These are phyloP conservation scores for Moelleriella libera DNA, from an alignment of 2,329 filamentous ascomycete species.

Conservation along the genomic window DNA sequence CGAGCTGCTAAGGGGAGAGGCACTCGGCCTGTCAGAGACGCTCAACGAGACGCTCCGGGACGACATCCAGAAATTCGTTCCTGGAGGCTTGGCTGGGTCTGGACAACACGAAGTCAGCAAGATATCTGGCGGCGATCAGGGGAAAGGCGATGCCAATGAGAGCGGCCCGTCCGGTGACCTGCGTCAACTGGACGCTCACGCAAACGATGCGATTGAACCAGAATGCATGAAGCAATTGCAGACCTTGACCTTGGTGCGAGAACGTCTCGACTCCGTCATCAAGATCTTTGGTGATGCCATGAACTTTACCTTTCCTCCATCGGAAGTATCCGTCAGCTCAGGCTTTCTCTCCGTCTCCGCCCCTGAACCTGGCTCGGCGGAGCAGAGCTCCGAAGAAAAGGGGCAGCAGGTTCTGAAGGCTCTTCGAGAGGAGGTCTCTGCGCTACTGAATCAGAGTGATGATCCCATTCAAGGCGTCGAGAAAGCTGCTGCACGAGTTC, in stretches of 20 bases:
- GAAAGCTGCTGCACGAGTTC: constrained; percentile 58
- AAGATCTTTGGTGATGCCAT: constrained; percentile 89
- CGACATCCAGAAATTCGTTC: constrained; percentile 62
- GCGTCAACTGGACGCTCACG: constrained; percentile 3
- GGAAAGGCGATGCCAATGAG: constrained; percentile 10
- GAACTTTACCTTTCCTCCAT: constrained; percentile 86
- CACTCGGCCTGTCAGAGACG: constrained; percentile 64
- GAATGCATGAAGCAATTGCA: constrained; percentile 65
- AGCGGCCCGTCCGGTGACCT: constrained; percentile 5
- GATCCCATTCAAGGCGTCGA: constrained; percentile 56
- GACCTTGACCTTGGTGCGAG: constrained; percentile 67
- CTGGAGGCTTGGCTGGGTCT: constrained; percentile 26
- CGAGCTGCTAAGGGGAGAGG: constrained; percentile 81
- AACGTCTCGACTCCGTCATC: constrained; percentile 78
- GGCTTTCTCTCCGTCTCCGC: constrained; percentile 85
- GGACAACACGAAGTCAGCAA: constrained; percentile 11
- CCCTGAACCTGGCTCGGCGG: constrained; percentile 52
- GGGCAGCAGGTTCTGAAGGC: constrained; percentile 66
- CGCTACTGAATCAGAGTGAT: constrained; percentile 41
- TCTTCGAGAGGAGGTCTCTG: constrained; percentile 57
- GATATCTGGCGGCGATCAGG: constrained; percentile 5
- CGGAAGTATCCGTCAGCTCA: constrained; percentile 68
- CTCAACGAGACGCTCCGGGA: constrained; percentile 57
- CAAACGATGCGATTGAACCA: constrained; percentile 31
- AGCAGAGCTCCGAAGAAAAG: constrained; percentile 67